Evolutionary conservation across 805 yeast genomes (phyloP), one percentile per base, ranked within the genome.

Genomic region (Zygosaccharomyces bisporus): DNA sequence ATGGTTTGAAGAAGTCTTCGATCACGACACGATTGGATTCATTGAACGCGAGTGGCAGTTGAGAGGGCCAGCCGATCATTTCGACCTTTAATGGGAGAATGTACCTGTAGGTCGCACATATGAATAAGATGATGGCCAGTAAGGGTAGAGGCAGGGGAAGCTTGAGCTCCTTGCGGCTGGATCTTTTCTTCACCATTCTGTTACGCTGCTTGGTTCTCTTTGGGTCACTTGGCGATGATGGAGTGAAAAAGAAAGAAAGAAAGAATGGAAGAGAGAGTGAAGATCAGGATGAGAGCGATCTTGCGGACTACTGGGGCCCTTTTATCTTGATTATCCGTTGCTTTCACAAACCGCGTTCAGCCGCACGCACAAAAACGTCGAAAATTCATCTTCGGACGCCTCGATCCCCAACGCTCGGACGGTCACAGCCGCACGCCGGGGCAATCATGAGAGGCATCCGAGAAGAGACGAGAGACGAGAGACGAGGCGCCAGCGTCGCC

Each of bases 1-100:
- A 42, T 8, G 49, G 47, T 17, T 50, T 50, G 36, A 43, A 47
- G 33, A 50, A 50, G 30, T 50, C 51, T 21, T 41, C 39, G 16
- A 50, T 47, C 3, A 46, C 41, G 4, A 50, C 33, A 3, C 32
- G 40, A 14, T 37, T 37, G 9, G 40, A 17, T 16, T 24, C 40
- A 5, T 37, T 37, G 16, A 25, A 17, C 21, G 40, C 23, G 13
- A 8, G 33, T 8, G 32, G 9, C 16, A 17, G 7, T 20, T 37
- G 24, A n/a, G 19, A 24, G 3, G 40, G 40, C 32, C 32, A 37
- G 13, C 40, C 31, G 12, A 37, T 21, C 40, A 37, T 25, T 17
- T 37, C 40, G 24, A 37, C 40, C 16, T 37, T 37, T 23, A 45
- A 20, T 27, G 49, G 49, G 10, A 45, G 27, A 8, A 45, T 20